A percentile compares a stretch with the other conserved stretches of the same genome.
These are phyloP conservation scores for Podochytrium sp. DNA, from an alignment of 192 early-diverging fungal species.

Conservation along the genomic window DNA sequence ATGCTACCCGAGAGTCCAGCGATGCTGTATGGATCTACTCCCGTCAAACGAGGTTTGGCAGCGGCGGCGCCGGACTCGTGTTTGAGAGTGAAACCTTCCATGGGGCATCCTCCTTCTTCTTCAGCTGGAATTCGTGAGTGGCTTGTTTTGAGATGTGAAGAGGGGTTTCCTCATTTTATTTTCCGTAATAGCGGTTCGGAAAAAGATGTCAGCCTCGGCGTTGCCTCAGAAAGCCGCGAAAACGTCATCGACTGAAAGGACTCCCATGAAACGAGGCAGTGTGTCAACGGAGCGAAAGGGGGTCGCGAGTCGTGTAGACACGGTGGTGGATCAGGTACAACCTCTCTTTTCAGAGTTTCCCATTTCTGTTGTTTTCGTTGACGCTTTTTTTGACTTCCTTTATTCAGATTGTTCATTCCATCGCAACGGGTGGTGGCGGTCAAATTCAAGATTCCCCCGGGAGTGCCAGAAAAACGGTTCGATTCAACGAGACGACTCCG, in stretches of 20 bases:
- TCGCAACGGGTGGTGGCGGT: neutral
- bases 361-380: too few species aligned
- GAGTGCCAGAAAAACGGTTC: conserved; percentile 1
- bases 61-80: neutral
- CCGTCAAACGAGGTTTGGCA: neutral
- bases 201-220: neutral
- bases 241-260: too few species aligned
- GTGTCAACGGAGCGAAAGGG: neutral
- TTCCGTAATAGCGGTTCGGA: conserved; percentile 1
- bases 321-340: conserved; percentile 19
- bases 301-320: neutral
- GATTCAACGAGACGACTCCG: neutral
- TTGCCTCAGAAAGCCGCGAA: neutral
- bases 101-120: too few species aligned
- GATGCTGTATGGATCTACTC: too few species aligned
- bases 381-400: neutral
- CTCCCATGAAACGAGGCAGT: neutral
- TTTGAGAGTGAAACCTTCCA: neutral
- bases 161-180: neutral
- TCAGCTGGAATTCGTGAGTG: conserved; percentile 2
- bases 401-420: neutral
- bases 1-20: too few species aligned
- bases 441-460: neutral
- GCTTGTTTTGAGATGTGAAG: too few species aligned
- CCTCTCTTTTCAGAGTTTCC: neutral